A percentile compares a stretch with the other conserved stretches of the same genome.
Evolutionary conservation across 306 rosid species (phyloP).

Genomic region (Casuarina glauca): DNA sequence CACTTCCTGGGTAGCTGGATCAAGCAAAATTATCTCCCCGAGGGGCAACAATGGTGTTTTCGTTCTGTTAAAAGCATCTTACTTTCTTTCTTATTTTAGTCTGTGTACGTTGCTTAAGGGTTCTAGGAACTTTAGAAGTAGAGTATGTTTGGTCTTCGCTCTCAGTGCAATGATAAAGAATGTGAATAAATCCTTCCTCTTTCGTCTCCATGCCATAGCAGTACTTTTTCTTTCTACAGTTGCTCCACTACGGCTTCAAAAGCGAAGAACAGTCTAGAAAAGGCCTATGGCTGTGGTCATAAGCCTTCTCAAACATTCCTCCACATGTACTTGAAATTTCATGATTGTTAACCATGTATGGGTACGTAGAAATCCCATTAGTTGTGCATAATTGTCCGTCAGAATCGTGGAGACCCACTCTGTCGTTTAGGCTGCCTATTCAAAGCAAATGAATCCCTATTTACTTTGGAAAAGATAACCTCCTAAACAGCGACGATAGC

Average conservation of each 20-base stretch:
- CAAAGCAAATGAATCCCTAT: background rate
- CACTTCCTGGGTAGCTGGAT: slow-evolving; percentile 21
- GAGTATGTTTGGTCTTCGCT: slow-evolving; percentile 4
- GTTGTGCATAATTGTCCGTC: background rate
- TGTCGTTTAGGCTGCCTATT: background rate
- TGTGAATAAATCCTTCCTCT: slow-evolving; percentile 3
- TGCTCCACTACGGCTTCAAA: background rate
- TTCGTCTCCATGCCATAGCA: background rate
- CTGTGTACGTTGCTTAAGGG: slow-evolving; percentile 7
- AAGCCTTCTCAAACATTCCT: background rate
- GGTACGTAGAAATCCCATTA: background rate
- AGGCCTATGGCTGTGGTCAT: background rate
- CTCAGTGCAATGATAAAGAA: background rate
- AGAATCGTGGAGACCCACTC: background rate
- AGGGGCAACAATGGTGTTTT: background rate
- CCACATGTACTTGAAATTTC: background rate
- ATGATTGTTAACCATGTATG: background rate
- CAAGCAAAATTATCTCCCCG: slow-evolving; percentile 9
- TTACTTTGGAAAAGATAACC: background rate
- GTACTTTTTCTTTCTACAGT: background rate
- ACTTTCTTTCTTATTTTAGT: background rate
- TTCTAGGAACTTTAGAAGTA: slow-evolving; percentile 9
- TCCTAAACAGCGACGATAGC: background rate
- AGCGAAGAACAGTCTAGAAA: background rate
- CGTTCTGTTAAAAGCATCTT: slow-evolving; percentile 1